Base-by-base conservation (phyloP, 495 filamentous ascomycete genomes). In the Penicillium subrubescens region DNA sequence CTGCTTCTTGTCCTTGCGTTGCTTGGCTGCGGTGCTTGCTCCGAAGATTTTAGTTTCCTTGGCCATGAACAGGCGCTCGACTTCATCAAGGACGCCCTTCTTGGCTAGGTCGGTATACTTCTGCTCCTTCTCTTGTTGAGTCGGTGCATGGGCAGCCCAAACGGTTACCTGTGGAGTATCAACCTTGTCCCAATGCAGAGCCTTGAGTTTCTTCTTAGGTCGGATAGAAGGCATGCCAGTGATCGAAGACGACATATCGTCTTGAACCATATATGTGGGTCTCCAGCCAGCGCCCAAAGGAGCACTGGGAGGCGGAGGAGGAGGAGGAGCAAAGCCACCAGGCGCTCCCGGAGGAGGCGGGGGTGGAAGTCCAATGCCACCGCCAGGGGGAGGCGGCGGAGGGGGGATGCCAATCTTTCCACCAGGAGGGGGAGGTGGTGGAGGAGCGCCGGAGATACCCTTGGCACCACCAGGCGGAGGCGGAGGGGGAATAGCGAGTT, bases 131-230 rank as follows among this genome's bases (percentile, higher is more conserved):
- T 88, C 90, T 72, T 94, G 84, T 81, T 62, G 60, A 8, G 92
- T 95, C 12, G 90, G 89, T 29, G 91, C 87, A 74, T 97, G 92
- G 17, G 87, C 80, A 43, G 95, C 95, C 96, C 96, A 99, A 64
- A 98, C 92, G 37, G 95, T 98, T 41, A 94, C 92, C 73, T 96
- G 89, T 17, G 93, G 91, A 57, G 92, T 84, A 76, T 99, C 95
- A 41, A 99, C 91, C 79, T 99, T 99, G 73, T 99, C 95, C 95
- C 95, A 99, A 81, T 99, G 95, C 64, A 99, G 85, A 39, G 95
- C 94, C 86, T 99, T 99, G 71, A 99, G 91, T 79, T 98, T 99
- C 88, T 96, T 97, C 85, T 97, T 98, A 35, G 96, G 94, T 67
- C 94, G 83, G 29, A 91, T 91, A 67, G 91, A 90, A 33, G 92